Evolutionary conservation across 2,329 filamentous ascomycete genomes (phyloP), one percentile per base, ranked within the genome.

Genomic region (Pseudocercospora musae): DNA sequence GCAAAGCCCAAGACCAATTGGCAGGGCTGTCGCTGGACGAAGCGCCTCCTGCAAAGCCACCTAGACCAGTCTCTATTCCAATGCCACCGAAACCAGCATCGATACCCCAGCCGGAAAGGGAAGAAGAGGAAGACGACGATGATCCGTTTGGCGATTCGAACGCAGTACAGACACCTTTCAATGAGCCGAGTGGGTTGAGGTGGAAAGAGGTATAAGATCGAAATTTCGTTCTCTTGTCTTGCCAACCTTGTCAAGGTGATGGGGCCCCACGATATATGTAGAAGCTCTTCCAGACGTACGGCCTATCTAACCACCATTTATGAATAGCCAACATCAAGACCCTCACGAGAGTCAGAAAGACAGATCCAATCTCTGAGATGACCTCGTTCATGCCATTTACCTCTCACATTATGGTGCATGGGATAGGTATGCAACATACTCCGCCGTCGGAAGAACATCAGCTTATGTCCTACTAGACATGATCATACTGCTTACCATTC

Each of bases 61-160:
- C 80, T 10, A 78, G 81, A 60, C 65, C 77, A 68, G 20, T 56
- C 6, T 58, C 60, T n/a, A 68, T 74, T 9, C 71, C 76, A n/a
- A 77, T 78, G 63, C 78, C 76, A 23, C 68, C 76, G 18, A 70
- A 63, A 64, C 72, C 68, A 13, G 55, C 58, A 37, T 50, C 27
- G 31, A 44, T 27, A n/a, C 62, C 59, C 40, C 54, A 57, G 71
- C 76, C 78, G 64, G 74, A 67, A 50, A 75, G 76, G 37, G 78
- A 81, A 31, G 80, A 84, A n/a, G 82, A 82, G 31, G 80, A 82
- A 7, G 85, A 90, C 48, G 89, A 92, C n/a, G 85, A 95, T 66
- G 86, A 96, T 72, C 92, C 92, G 0, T 96, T 96, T 75, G 91
- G 90, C 3, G 92, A 96, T 74, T 85, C 85, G 46, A 93, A 96